Evolutionary conservation across 805 yeast genomes (phyloP).

Genomic region (Myxozyma nipponensis): DNA sequence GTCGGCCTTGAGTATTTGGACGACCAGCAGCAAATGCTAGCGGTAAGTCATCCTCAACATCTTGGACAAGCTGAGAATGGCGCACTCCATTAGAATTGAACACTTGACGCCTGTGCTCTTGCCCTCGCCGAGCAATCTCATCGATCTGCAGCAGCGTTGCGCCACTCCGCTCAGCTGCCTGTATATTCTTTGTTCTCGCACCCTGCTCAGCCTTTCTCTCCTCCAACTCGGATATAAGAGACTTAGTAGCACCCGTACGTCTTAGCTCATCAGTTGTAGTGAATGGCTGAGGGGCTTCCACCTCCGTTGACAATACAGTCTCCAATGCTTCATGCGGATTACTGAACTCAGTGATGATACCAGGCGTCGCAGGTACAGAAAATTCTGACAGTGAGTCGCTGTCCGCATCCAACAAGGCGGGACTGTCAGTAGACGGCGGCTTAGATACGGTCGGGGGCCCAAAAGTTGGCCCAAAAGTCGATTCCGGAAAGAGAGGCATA

Average conservation of each 20-base stretch:
- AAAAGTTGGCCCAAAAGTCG: neutral
- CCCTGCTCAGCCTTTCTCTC: slow-evolving; percentile 14
- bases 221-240: slow-evolving; percentile 12
- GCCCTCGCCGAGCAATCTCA: slow-evolving; percentile 5
- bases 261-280: slow-evolving; percentile 1
- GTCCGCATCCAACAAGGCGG: neutral
- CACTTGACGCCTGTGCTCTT: slow-evolving; percentile 12
- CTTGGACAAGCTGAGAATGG: slow-evolving; percentile 1
- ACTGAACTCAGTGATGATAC: neutral
- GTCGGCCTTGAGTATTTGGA: too few relatives aligned
- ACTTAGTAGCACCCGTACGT: slow-evolving; percentile 11
- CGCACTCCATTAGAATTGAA: slow-evolving; percentile 8
- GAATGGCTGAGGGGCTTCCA: slow-evolving; percentile 3
- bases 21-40: too few relatives aligned
- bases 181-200: slow-evolving; percentile 4
- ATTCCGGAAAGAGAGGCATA: neutral
- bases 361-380: slow-evolving; percentile 6
- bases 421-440: neutral
- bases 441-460: neutral
- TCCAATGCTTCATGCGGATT: slow-evolving; percentile 18
- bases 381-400: too few relatives aligned
- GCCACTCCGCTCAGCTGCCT: neutral
- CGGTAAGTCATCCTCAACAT: slow-evolving; percentile 10
- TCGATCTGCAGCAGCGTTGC: slow-evolving; percentile 15
- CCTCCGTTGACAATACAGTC: slow-evolving; percentile 3